Evolutionary conservation across 1,284 basidiomycete genomes (phyloP), one percentile per base, ranked within the genome.

Genomic region (Leccinum brunneo-olivaceum): DNA sequence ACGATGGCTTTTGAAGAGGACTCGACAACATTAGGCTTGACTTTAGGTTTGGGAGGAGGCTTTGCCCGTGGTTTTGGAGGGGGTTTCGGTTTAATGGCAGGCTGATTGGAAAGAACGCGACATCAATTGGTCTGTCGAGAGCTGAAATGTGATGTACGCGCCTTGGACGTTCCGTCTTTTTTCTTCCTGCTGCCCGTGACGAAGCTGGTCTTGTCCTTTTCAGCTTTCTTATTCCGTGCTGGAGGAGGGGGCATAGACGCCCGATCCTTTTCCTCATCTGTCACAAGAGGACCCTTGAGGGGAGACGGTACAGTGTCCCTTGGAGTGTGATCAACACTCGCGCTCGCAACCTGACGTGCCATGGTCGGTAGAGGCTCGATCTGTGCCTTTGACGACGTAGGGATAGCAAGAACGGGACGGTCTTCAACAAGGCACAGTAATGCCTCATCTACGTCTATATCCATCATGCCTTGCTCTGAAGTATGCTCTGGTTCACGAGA

Each of bases 361-460:
- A 15, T 19, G 21, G 28, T 34, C 10, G 38, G 37, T 6, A 19
- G 33, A 27, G 34, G 39, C 14, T 40, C 44, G 6, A 29, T 25
- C 18, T 42, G 48, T 2, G 21, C 19, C 32, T 43, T 48, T 19
- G 34, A 30, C 11, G 21, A 30, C 23, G 36, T 14, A 20, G 43
- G 37, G 30, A 30, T 23, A 7, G 33, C 18, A 36, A 23, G 23
- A 24, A 28, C 35, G 29, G 54, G 45, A 19, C 53, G 61, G 50
- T 79, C 79, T 51, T 77, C 79, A 33, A 86, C 63, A 16, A 85
- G 65, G 53, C 79, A 81, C 47, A 85, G 67, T 38, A 85, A 60
- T 62, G 85, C 84, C 49, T 82, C 77, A 40, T 86, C 84, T 2
- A 86, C 76, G 39, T 86, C 84, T 2, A 86, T 76, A 45, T 86